These are phyloP conservation scores for Curvularia sp. DNA, from an alignment of 2,329 filamentous ascomycete species.

Conservation along the genomic window DNA sequence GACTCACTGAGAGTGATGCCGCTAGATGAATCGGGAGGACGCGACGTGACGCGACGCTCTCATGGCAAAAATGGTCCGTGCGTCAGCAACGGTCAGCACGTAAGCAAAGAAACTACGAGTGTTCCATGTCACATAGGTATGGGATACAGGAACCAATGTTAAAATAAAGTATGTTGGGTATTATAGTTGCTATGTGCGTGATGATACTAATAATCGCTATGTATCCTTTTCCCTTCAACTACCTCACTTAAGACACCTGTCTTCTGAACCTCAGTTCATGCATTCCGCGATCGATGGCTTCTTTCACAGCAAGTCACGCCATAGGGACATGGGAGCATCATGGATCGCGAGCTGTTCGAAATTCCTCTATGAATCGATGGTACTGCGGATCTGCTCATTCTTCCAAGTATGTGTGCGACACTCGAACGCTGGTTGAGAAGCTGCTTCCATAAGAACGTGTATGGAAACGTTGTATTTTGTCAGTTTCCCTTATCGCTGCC, in stretches of 20 bases:
- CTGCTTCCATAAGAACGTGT: background rate
- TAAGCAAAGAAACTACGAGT: background rate
- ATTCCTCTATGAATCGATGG: background rate
- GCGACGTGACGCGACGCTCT: constrained; percentile 8
- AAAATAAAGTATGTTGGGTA: background rate
- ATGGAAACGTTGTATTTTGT: too few relatives aligned
- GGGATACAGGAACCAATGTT: background rate
- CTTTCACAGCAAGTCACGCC: background rate
- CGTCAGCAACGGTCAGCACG: too few relatives aligned
- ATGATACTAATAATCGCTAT: background rate
- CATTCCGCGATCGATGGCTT: background rate
- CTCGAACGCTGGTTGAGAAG: background rate
- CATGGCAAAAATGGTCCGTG: background rate
- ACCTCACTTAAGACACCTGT: background rate
- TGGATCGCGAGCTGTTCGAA: too few relatives aligned
- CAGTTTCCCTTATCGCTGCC: background rate
- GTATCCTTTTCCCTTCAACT: background rate
- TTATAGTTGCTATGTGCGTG: background rate
- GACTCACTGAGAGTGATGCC: background rate
- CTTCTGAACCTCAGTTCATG: background rate
- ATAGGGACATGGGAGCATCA: background rate
- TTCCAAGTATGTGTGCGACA: background rate
- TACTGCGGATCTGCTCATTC: background rate
- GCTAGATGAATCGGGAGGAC: background rate
- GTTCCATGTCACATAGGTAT: too few relatives aligned